Evolutionary conservation across 306 rosid species (phyloP).

Genomic region (Malus sylvestris): DNA sequence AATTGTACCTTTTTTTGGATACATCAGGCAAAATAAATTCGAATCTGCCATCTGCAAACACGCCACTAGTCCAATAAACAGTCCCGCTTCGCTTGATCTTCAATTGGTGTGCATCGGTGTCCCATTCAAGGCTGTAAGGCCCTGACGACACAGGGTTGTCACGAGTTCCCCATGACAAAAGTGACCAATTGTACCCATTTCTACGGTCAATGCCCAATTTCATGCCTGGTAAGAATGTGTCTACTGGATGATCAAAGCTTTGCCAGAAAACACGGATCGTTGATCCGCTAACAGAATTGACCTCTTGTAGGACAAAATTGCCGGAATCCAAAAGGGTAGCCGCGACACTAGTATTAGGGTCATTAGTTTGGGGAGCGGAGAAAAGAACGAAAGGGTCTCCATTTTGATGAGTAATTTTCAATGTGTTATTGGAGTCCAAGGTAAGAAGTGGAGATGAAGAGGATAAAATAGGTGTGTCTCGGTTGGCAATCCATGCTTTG

Average conservation of each 20-base stretch:
- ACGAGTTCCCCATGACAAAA: background rate
- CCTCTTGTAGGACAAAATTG: background rate
- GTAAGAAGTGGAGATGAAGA: background rate
- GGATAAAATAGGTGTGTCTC: background rate
- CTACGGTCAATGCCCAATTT: background rate
- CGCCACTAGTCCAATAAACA: background rate
- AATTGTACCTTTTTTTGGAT: background rate
- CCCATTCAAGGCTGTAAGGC: background rate
- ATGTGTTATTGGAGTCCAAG: background rate
- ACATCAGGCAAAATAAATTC: background rate
- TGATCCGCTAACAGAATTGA: background rate
- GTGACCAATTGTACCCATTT: background rate
- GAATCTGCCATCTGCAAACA: background rate
- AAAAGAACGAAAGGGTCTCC: background rate
- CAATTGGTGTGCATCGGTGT: background rate
- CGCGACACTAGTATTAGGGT: background rate
- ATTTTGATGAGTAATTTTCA: background rate
- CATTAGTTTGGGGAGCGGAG: background rate
- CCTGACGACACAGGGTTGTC: background rate
- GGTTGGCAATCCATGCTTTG: background rate
- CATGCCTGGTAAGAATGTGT: background rate
- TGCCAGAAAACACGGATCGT: background rate
- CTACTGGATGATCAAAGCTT: background rate
- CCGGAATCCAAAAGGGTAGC: background rate
- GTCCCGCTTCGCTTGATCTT: background rate